These are phyloP conservation scores for Abrus pulchellus DNA, from an alignment of 306 rosid genomes.

Conservation along the genomic window DNA sequence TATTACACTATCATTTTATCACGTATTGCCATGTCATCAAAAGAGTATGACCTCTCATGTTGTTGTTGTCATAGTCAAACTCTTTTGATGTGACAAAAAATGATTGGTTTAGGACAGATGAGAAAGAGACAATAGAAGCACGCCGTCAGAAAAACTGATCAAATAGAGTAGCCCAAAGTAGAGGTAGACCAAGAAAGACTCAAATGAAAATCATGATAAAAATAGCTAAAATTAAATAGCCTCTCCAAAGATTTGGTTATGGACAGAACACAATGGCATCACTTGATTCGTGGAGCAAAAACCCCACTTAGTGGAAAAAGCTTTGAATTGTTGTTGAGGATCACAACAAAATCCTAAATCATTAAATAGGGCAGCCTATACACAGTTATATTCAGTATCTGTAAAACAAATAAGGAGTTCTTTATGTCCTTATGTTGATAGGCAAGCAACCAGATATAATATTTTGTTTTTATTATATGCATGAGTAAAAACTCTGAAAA, in stretches of 20 bases:
- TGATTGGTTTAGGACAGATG: not conserved
- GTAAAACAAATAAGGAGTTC: constrained; percentile 24
- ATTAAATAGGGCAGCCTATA: not conserved
- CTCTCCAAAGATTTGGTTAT: constrained; percentile 7
- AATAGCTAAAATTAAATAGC: not conserved
- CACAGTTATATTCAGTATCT: not conserved
- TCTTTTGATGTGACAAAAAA: not conserved
- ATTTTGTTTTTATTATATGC: not conserved
- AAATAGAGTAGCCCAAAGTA: not conserved
- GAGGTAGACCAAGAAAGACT: constrained; percentile 3
- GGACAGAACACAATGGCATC: not conserved
- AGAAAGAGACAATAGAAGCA: not conserved
- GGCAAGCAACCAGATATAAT: constrained; percentile 18
- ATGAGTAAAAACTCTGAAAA: constrained; percentile 22
- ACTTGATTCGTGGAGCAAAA: not conserved
- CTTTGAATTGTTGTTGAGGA: not conserved
- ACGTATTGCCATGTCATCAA: too few relatives aligned
- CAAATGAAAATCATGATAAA: not conserved
- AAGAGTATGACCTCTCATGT: not conserved
- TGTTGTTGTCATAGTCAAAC: not conserved
- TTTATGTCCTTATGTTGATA: not conserved
- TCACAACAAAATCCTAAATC: constrained; percentile 27
- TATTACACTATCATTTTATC: too few relatives aligned
- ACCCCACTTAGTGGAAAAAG: not conserved
- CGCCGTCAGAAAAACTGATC: not conserved